Percentiles rank a stretch among this genome's conserved stretches.
Evolutionary conservation across 352 stramenopile species (phyloP).

Genomic region (Hyphochytrium catenoides): DNA sequence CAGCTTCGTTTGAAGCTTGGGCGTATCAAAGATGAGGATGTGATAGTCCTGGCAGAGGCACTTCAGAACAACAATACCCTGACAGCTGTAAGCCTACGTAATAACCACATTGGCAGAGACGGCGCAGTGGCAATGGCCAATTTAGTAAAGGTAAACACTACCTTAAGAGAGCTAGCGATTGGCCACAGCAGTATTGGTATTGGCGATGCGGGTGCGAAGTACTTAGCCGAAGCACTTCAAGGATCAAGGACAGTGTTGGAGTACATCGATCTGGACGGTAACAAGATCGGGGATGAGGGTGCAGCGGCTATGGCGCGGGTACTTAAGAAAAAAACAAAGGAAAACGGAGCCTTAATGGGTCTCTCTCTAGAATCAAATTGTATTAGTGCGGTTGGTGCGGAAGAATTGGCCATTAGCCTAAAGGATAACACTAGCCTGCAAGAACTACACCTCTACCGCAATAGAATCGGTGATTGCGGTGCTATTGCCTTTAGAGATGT

Average conservation of each 20-base stretch:
- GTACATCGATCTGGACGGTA: no score
- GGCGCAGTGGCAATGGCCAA: constrained; percentile 26
- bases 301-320: no score
- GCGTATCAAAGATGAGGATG: constrained; percentile 34
- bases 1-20: constrained; percentile 25
- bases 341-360: no score
- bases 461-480: constrained; percentile 28
- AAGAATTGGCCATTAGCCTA: constrained; percentile 20
- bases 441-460: constrained; percentile 31
- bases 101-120: constrained; percentile 31
- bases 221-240: no score
- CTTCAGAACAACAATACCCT: constrained; percentile 33
- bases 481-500: constrained; percentile 25
- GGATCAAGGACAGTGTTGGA: no score
- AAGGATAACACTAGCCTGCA: constrained; percentile 20
- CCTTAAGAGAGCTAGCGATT: constrained; percentile 25
- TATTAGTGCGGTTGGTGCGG: no score
- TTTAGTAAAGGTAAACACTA: constrained; percentile 21
- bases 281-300: no score
- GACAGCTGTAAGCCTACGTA: constrained; percentile 23
- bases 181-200: constrained; percentile 36
- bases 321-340: no score
- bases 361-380: no score
- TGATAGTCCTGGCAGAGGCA: constrained; percentile 33
- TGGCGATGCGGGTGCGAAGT: constrained; percentile 16